Conservation (phyloP, 2,329 filamentous ascomycete species). For the Aphanocladium album region DNA sequence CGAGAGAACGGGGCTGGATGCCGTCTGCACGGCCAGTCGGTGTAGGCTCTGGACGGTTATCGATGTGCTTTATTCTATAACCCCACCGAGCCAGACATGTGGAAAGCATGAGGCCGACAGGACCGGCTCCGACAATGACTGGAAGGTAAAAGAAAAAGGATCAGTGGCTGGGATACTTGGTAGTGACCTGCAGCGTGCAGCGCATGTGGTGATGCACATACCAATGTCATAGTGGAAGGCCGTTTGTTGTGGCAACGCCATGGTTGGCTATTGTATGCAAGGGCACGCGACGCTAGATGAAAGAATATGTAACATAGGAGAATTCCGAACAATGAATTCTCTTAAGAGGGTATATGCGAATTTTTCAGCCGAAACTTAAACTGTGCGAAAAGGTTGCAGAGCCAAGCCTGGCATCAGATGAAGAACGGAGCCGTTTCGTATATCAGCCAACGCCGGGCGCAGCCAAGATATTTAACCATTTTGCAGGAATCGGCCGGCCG, state of each 20-base stretch:
- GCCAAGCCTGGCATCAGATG: neutral
- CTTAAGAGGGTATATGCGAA: neutral
- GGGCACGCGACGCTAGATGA: neutral
- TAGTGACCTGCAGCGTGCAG: neutral
- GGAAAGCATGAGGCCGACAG: constrained; percentile 81
- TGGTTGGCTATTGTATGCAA: neutral
- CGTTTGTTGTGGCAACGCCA: constrained; percentile 1
- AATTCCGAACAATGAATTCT: neutral
- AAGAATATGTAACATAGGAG: neutral
- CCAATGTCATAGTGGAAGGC: constrained; percentile 39
- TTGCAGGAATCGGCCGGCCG: neutral
- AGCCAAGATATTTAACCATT: constrained; percentile 3
- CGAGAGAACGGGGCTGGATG: constrained; percentile 84
- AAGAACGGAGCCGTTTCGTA: neutral
- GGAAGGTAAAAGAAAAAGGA: constrained; percentile 25
- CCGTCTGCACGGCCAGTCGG: constrained; percentile 82
- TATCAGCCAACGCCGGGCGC: neutral
- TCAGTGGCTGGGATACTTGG: neutral
- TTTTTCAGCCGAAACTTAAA: neutral
- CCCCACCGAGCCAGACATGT: constrained; percentile 88
- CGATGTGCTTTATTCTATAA: constrained; percentile 92
- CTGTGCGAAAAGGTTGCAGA: neutral
- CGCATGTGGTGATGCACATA: constrained; percentile 19
- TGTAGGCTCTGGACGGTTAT: constrained; percentile 82
- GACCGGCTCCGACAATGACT: constrained; percentile 87